Base-by-base conservation (phyloP, 2,329 filamentous ascomycete genomes). In the Cladosporium sp. region DNA sequence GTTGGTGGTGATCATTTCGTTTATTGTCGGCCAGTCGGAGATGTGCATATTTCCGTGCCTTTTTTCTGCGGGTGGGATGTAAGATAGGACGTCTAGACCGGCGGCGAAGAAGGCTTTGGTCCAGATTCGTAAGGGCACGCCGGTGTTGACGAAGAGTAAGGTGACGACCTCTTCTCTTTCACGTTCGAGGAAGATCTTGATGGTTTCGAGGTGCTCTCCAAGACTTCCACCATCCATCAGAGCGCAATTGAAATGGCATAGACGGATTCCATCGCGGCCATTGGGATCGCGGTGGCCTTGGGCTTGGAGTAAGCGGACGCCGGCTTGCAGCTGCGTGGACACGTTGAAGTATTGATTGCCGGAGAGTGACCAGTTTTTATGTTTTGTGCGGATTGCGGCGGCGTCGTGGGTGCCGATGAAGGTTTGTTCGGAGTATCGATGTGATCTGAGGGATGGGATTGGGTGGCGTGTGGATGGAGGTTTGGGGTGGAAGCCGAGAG, bases 331-430 rank as follows among this genome's bases (percentile, higher is more conserved):
- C 61, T 86, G 83, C 2, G 70, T 68, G 19, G 74, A 75, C 18
- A 83, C 75, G 4, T 76, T 73, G 43, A 81, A 71, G 54, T 79
- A 77, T 61, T 87, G 83, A 38, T 65, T 63, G 30, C 60, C 59
- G 27, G 56, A 57, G 1, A 63, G 42, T 11, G 57, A 49, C 68
- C 60, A 51, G 62, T 65, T 39, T 53, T 65, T 64, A 4, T 63
- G 55, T 33, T 52, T 40, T 1, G 52, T 61, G 19, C 59, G 45
- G 63, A 86, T 84, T 33, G 83, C 80, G 30, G 80, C 76, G 8
- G 78, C 78, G 68, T 86, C 77, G 66, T 87, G 84, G 4, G 83
- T 74, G n/a, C 82, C 84, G 19, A 83, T 69, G 53, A 80, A 77
- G 11, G 77, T 78, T 49, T 84, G 66, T 27, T 82, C 73, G 46